Percentiles rank a stretch among this genome's conserved stretches.
Evolutionary conservation across 2,329 filamentous ascomycete species (phyloP).

Genomic region (Alternaria dauci): DNA sequence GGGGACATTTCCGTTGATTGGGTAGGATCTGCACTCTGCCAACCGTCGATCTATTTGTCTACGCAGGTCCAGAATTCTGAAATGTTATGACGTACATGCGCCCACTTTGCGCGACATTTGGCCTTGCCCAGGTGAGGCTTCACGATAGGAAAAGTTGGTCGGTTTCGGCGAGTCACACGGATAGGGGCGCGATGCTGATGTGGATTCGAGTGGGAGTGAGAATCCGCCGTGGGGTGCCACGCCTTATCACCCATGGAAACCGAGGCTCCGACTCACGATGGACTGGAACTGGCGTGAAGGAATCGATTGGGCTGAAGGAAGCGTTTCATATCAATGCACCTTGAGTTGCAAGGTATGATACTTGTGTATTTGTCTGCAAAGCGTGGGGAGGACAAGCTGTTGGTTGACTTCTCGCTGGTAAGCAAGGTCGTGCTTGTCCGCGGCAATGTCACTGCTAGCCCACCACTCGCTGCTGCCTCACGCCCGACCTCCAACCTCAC

Average conservation of each 20-base stretch:
- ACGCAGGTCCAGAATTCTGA: constrained; percentile 24
- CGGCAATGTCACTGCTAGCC: constrained; percentile 18
- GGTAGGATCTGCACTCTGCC: constrained; percentile 18
- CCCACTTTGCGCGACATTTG: constrained; percentile 9
- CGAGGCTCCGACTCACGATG: not conserved
- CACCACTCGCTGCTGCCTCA: constrained; percentile 13
- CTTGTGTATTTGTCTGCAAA: not conserved
- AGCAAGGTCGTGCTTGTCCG: constrained; percentile 1
- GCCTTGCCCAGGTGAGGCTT: constrained; percentile 5
- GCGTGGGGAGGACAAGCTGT: constrained; percentile 9
- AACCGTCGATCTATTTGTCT: constrained; percentile 31
- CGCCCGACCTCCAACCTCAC: constrained; percentile 6
- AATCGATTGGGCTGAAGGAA: constrained; percentile 2
- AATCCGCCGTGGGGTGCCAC: constrained; percentile 24
- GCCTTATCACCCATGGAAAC: constrained; percentile 22
- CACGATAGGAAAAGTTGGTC: constrained; percentile 13
- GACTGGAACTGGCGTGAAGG: not conserved
- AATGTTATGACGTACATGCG: constrained; percentile 26
- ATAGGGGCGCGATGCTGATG: constrained; percentile 10
- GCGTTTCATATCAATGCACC: constrained; percentile 3
- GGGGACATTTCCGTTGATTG: constrained; percentile 3
- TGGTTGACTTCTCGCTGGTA: not conserved
- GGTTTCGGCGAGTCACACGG: constrained; percentile 14
- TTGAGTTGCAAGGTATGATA: not conserved
- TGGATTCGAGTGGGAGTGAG: constrained; percentile 13